These are phyloP conservation scores for Fusarium sarcochroum DNA, from an alignment of 2,329 filamentous ascomycete species.

Conservation along the genomic window DNA sequence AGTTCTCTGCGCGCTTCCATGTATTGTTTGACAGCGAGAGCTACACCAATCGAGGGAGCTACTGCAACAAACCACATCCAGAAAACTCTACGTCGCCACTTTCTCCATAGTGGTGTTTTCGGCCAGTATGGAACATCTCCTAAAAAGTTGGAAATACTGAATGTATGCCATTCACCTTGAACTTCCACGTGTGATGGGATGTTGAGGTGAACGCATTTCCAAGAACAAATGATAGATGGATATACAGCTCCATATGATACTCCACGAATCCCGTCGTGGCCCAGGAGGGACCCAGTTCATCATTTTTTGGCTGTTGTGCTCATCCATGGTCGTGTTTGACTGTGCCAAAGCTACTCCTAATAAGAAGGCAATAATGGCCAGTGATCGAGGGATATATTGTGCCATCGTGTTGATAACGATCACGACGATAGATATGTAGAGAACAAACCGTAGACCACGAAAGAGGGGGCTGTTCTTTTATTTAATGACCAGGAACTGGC, in stretches of 20 bases:
- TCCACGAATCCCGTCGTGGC: background rate
- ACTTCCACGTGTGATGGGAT: background rate
- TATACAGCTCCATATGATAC: background rate
- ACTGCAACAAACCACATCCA: background rate
- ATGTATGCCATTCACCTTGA: background rate
- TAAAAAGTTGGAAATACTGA: accelerated
- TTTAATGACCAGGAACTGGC: no score
- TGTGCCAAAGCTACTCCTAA: background rate
- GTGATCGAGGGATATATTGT: accelerated
- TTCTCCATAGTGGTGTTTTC: accelerated
- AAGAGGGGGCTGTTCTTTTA: no score
- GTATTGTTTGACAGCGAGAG: accelerated
- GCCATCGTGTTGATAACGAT: background rate
- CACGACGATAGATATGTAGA: no score
- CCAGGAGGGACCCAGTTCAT: background rate
- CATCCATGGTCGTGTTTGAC: background rate
- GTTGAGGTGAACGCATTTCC: slow-evolving; percentile 3
- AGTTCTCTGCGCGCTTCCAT: accelerated
- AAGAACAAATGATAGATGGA: background rate
- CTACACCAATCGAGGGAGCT: accelerated
- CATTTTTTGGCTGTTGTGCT: background rate
- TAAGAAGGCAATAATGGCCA: background rate
- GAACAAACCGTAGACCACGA: no score
- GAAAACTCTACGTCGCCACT: accelerated
- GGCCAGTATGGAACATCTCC: accelerated